phyloP scores from a whole-genome alignment of 2,329 filamentous ascomycete genomes.

The Fusarium hostae region DNA sequence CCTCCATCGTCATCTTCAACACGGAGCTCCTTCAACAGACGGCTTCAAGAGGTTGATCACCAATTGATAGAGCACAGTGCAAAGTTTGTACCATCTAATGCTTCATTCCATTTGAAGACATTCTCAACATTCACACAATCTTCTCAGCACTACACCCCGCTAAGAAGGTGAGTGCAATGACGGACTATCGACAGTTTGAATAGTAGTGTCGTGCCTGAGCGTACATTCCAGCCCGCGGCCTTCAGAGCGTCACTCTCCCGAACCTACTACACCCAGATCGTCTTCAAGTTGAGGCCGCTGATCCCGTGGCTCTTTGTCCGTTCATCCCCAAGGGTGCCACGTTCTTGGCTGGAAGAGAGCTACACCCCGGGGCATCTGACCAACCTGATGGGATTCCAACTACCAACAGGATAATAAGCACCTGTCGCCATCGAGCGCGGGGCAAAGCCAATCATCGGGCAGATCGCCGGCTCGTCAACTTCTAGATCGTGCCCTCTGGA shows the following conservation, averaged over 20 bases:
- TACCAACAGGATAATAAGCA: conserved; percentile 18
- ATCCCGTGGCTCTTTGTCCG: conserved; percentile 24
- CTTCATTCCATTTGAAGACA: background rate
- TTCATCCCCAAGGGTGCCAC: conserved; percentile 24
- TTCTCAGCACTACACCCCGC: conserved; percentile 6
- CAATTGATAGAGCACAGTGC: conserved; percentile 16
- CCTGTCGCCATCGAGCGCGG: conserved; percentile 26
- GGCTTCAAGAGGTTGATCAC: background rate
- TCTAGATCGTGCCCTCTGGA: conserved; percentile 13
- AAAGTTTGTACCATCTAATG: background rate
- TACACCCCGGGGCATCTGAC: conserved; percentile 24
- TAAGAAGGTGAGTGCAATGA: background rate
- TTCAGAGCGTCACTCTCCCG: background rate
- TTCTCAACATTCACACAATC: conserved; percentile 8
- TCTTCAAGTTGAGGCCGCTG: conserved; percentile 7
- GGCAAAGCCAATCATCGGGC: conserved; percentile 32
- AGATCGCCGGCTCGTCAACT: conserved; percentile 21
- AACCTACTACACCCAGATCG: background rate
- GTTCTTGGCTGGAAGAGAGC: conserved; percentile 32
- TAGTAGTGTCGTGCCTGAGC: conserved; percentile 10
- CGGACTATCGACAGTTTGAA: background rate
- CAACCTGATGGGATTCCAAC: conserved; percentile 17
- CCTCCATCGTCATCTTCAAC: conserved; percentile 1
- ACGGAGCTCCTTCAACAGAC: background rate
- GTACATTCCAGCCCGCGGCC: conserved; percentile 21